Percentiles rank a stretch among this genome's conserved stretches.
phyloP scores from a whole-genome alignment of 495 filamentous ascomycete species.

The Chaetomium fimeti region DNA sequence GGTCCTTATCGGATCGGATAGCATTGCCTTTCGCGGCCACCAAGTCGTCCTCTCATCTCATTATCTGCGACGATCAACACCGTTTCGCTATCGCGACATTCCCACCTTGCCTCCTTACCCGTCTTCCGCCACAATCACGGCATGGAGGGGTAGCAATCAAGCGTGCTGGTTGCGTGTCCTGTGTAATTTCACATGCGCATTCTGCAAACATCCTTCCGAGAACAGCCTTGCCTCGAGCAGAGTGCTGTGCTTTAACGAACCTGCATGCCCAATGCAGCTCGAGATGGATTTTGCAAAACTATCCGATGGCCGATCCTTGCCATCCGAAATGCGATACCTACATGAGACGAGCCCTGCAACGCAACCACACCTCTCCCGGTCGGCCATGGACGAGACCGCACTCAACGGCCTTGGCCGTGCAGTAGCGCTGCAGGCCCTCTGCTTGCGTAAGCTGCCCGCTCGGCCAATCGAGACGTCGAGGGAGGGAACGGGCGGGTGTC shows the following conservation, averaged over 20 bases:
- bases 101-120: neutral
- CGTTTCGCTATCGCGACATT: neutral
- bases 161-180: neutral
- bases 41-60: neutral
- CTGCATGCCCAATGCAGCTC: neutral
- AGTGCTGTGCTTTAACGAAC: neutral
- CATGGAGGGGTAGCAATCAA: conserved; percentile 15
- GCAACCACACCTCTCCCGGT: conserved; percentile 10
- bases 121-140: conserved; percentile 8
- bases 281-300: conserved; percentile 13
- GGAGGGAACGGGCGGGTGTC: neutral
- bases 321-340: conserved; percentile 14
- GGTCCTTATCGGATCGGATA: conserved; percentile 20
- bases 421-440: neutral
- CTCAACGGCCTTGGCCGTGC: conserved; percentile 5
- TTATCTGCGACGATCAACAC: neutral
- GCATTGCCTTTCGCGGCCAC: neutral
- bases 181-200: too few species aligned
- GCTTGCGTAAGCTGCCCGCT: neutral
- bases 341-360: conserved; percentile 12
- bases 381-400: conserved; percentile 1
- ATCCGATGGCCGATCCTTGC: conserved; percentile 4
- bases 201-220: neutral
- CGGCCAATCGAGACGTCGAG: conserved; percentile 8
- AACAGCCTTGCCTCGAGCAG: neutral